Percentiles rank a stretch among this genome's conserved stretches.
Conservation (phyloP, 2,329 filamentous ascomycete species). For the Phialemoniopsis sp. region DNA sequence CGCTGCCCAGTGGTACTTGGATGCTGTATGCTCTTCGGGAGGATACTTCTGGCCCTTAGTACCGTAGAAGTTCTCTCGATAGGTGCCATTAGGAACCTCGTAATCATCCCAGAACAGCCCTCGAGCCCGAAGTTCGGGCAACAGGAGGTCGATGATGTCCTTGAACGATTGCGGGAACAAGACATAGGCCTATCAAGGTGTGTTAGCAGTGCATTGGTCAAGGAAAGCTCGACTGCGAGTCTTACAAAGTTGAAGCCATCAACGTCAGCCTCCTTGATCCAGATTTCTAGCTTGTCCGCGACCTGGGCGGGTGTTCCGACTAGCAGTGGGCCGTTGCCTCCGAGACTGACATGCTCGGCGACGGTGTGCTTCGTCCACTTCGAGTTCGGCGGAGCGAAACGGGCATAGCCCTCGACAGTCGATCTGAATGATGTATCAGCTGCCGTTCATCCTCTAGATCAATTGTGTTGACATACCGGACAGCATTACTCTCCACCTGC, state of each 20-base stretch:
- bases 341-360: constrained; percentile 63
- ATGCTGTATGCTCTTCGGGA: constrained; percentile 30
- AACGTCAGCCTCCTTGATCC: constrained; percentile 65
- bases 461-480: constrained; percentile 23
- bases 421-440: constrained; percentile 2
- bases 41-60: constrained; percentile 26
- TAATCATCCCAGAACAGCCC: constrained; percentile 53
- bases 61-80: constrained; percentile 36
- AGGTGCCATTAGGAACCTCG: constrained; percentile 33
- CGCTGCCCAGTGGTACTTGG: constrained; percentile 32
- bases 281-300: constrained; percentile 63
- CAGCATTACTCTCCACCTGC: constrained; percentile 32
- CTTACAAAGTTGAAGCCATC: constrained; percentile 68
- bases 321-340: constrained; percentile 60
- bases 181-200: constrained; percentile 16
- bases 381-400: constrained; percentile 14
- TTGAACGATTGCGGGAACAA: constrained; percentile 57
- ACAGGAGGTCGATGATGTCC: constrained; percentile 59
- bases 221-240: constrained; percentile 3
- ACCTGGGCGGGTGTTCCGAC: constrained; percentile 63
- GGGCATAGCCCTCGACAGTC: constrained; percentile 12
- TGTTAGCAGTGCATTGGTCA: background rate
- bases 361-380: constrained; percentile 73
- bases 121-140: constrained; percentile 57
- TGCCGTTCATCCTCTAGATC: no score